phyloP scores from a whole-genome alignment of 148 eudicot genomes.

The Heliosperma pusillum region DNA sequence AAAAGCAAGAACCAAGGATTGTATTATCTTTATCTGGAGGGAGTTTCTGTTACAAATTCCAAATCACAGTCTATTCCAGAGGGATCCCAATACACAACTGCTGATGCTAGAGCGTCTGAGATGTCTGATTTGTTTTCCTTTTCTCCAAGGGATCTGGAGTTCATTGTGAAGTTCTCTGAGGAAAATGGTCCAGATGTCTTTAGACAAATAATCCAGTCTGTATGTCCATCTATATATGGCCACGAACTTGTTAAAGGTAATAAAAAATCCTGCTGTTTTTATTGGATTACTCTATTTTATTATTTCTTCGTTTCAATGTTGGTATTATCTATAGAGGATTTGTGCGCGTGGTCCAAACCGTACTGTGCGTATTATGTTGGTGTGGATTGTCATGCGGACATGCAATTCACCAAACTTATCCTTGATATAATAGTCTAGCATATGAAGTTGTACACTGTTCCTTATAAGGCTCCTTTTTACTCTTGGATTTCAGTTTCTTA shows the following conservation, averaged over 20 bases:
- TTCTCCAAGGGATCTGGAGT: constrained; percentile 86
- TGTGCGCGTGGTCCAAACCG: background rate
- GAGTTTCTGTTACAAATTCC: constrained; percentile 73
- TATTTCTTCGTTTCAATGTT: background rate
- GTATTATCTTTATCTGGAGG: constrained; percentile 93
- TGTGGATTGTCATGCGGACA: background rate
- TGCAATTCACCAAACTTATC: background rate
- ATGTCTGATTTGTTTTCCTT: constrained; percentile 75
- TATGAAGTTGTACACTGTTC: background rate
- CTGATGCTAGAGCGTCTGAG: constrained; percentile 58
- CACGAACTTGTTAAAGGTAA: constrained; percentile 98
- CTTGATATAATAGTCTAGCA: background rate
- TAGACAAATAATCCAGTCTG: constrained; percentile 82
- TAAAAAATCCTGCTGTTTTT: background rate
- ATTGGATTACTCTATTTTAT: background rate
- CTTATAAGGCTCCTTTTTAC: background rate
- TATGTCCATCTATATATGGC: constrained; percentile 96
- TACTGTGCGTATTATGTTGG: background rate
- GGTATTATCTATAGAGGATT: background rate
- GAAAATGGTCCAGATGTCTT: constrained; percentile 82
- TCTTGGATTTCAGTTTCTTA: background rate
- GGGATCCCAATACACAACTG: constrained; percentile 41
- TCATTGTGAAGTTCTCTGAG: constrained; percentile 66
- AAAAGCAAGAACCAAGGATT: constrained; percentile 88
- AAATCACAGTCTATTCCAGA: constrained; percentile 62